Conservation (phyloP, 371 early-diverging fungal species). For the Caulochytrium protostelioides region DNA sequence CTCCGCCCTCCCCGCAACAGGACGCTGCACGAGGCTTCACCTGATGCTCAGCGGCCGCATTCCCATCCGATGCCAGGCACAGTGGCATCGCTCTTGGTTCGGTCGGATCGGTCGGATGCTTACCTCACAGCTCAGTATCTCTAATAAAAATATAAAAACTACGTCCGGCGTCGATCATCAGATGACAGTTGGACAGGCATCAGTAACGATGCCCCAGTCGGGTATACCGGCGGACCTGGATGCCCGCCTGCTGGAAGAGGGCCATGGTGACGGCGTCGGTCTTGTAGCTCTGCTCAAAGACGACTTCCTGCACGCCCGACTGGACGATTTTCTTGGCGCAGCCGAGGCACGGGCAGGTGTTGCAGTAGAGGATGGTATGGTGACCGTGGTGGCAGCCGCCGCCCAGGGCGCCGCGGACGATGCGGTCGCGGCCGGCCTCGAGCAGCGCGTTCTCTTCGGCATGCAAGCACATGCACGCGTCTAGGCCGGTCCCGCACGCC, state of each 20-base stretch:
- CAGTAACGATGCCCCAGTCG: not conserved
- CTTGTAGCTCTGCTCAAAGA: conserved; percentile 62
- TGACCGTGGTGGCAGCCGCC: conserved; percentile 26
- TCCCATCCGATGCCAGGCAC: too few relatives aligned
- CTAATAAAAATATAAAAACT: too few relatives aligned
- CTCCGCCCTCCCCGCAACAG: too few relatives aligned
- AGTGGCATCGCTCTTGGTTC: too few relatives aligned
- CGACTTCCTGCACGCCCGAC: conserved; percentile 72
- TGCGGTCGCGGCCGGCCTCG: conserved; percentile 74
- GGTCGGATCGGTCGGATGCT: too few relatives aligned
- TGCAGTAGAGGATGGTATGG: conserved; percentile 67
- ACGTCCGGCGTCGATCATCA: too few relatives aligned
- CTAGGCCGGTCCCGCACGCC: conserved; percentile 50
- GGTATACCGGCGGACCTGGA: conserved; percentile 41
- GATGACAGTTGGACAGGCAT: too few relatives aligned
- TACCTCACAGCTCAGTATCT: too few relatives aligned
- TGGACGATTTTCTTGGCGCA: conserved; percentile 94
- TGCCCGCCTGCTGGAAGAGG: conserved; percentile 57
- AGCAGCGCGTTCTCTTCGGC: conserved; percentile 96
- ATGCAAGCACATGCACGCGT: conserved; percentile 87
- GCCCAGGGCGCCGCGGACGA: too few relatives aligned
- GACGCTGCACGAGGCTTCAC: too few relatives aligned
- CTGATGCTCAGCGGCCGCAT: too few relatives aligned
- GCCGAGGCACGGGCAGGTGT: conserved; percentile 51
- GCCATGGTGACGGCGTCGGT: conserved; percentile 67